Evolutionary conservation across 345 rosid species (phyloP).

Genomic region (Gossypium sturtianum): DNA sequence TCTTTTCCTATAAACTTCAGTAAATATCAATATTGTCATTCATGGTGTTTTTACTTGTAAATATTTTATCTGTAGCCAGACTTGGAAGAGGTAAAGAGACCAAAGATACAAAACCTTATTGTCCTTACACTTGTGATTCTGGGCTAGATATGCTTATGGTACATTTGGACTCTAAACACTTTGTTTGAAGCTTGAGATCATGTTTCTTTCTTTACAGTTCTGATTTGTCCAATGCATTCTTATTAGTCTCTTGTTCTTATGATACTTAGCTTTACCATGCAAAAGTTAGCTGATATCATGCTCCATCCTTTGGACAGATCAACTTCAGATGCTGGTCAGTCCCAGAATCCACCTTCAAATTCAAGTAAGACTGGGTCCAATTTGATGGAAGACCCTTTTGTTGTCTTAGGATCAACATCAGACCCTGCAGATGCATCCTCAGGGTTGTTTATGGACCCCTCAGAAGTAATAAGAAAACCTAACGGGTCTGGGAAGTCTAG

Average conservation of each 20-base stretch:
- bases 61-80: neutral
- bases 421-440: slow-evolving; percentile 29
- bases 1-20: neutral
- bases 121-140: neutral
- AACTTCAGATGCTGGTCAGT: slow-evolving; percentile 34
- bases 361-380: slow-evolving; percentile 38
- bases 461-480: slow-evolving; percentile 43
- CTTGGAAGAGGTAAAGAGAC: neutral
- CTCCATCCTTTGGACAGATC: slow-evolving; percentile 35
- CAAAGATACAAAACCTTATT: neutral
- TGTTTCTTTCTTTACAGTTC: neutral
- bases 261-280: neutral
- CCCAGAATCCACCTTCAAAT: slow-evolving; percentile 33
- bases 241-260: neutral
- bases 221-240: neutral
- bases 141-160: neutral
- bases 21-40: neutral
- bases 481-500: slow-evolving; percentile 36
- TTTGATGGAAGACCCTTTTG: slow-evolving; percentile 57
- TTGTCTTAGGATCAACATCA: slow-evolving; percentile 45
- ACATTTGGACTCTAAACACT: neutral
- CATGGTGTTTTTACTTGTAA: neutral
- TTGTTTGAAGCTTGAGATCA: neutral
- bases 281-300: slow-evolving; percentile 8
- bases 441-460: slow-evolving; percentile 37